These are phyloP conservation scores for Metarhizium guizhouense DNA, from an alignment of 2,329 filamentous ascomycete genomes.

Conservation along the genomic window DNA sequence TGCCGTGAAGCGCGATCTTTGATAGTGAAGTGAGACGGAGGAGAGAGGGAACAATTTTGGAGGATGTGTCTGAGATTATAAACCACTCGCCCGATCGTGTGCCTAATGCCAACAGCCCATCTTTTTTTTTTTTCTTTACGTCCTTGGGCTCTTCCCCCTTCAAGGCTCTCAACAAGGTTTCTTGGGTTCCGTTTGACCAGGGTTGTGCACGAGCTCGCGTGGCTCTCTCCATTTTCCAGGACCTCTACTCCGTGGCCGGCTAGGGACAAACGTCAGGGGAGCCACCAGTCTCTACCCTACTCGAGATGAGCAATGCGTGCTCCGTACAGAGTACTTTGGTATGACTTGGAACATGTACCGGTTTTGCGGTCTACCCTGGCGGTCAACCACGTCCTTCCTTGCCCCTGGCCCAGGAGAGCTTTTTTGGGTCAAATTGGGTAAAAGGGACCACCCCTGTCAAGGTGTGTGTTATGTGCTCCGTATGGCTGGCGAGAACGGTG, in stretches of 20 bases:
- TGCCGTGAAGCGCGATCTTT: not conserved
- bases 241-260: not conserved
- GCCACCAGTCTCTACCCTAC: constrained; percentile 1
- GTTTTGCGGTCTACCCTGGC: constrained; percentile 3
- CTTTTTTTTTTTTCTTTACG: not conserved
- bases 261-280: not conserved
- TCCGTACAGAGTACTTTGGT: not conserved
- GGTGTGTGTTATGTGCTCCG: not conserved
- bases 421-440: not conserved
- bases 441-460: not conserved
- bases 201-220: constrained; percentile 11
- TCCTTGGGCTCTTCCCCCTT: not conserved
- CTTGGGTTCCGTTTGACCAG: constrained; percentile 2
- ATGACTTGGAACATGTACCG: not conserved
- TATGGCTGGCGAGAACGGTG: not conserved
- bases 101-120: constrained; percentile 3
- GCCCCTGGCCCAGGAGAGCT: not conserved
- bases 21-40: not conserved
- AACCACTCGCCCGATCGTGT: constrained; percentile 2
- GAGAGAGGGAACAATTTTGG: constrained; percentile 5
- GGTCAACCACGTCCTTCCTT: not conserved
- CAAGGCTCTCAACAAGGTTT: not conserved
- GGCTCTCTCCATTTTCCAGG: constrained; percentile 10
- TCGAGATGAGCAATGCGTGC: not conserved
- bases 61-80: constrained; percentile 12